A percentile compares a stretch with the other conserved stretches of the same genome.
Conservation (phyloP, 148 eudicot species). For the Cornus suecica region DNA sequence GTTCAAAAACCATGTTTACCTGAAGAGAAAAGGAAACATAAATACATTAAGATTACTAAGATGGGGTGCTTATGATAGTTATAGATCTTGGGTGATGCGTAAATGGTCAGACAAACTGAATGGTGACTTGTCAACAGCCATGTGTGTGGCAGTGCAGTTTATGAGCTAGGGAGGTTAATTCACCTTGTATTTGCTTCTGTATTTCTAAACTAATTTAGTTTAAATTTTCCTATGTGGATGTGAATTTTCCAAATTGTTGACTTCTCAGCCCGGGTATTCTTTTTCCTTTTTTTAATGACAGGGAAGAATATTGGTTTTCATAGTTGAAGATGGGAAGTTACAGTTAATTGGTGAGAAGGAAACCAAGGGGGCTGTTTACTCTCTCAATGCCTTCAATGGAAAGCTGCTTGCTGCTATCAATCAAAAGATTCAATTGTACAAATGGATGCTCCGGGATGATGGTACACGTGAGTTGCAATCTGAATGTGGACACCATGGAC, state of each 20-base stretch:
- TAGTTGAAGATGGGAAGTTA: conserved; percentile 90
- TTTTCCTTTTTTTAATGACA: conserved; percentile 15
- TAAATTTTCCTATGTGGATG: not conserved
- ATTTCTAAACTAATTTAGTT: not conserved
- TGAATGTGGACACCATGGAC: conserved; percentile 98
- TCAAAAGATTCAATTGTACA: conserved; percentile 93
- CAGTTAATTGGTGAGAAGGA: conserved; percentile 92
- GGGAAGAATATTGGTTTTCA: conserved; percentile 82
- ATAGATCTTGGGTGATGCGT: too few species aligned
- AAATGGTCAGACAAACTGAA: too few species aligned
- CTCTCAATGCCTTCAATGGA: conserved; percentile 88
- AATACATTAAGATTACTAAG: too few species aligned
- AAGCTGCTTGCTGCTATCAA: conserved; percentile 93
- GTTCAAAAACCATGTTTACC: not conserved
- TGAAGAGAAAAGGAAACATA: not conserved
- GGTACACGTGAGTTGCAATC: conserved; percentile 89
- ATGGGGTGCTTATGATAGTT: too few species aligned
- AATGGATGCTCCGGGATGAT: conserved; percentile 97
- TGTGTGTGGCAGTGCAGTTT: not conserved
- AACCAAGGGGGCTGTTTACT: conserved; percentile 94
- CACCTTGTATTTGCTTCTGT: not conserved
- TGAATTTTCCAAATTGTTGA: not conserved
- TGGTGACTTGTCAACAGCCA: not conserved
- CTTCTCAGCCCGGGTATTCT: not conserved
- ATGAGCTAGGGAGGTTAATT: not conserved